Base-by-base conservation (phyloP, 2,329 filamentous ascomycete genomes). In the Apiospora pterosperma region DNA sequence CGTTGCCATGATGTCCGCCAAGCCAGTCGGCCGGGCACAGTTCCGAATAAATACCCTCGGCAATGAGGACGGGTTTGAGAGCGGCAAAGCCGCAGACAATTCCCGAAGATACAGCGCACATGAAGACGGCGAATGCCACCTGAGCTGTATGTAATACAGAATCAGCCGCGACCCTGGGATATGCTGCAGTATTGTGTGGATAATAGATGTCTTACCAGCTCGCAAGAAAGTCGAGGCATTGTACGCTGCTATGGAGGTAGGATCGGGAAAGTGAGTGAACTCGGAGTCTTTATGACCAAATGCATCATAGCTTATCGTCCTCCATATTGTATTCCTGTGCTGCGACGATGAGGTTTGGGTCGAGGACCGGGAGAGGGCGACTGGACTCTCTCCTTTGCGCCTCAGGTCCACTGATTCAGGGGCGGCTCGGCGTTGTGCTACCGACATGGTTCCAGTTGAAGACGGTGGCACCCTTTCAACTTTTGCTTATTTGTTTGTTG, bases 81-180 rank as follows among this genome's bases (percentile, higher is more conserved):
- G 87, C 86, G 6, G 88, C 87, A 73, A 87, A 90, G 10, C 88
- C 88, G 74, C 89, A 90, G 6, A 90, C 82, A 34, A 88, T 80
- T 0, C 88, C 89, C 4, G 88, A 86, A 14, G 87, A 86, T 62
- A 91, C 79, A 52, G 90, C 83, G 75, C 88, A 91, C 74, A 89
- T 89, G 7, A 89, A 68, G 19, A 89, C 84, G 5, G 88, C 88
- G 67, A 85, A 77, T 61, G 76, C 77, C 28, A 91, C 85, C 77
- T 92, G 89, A 59, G 82, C 86, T 90, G 60, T 52, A 10, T 16
- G 16, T 31, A 7, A 6, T 2, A 31, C 19, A 4, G 14, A 19
- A 28, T 52, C 14, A 52, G 44, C 14, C 4, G 31, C 12, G 5
- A 3, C 14, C 21, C 7, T 42, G 7, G 14, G 38, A 39, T 4